A percentile compares a stretch with the other conserved stretches of the same genome.
These are phyloP conservation scores for Rhizomucor pusillus DNA, from an alignment of 371 early-diverging fungal species.

Conservation along the genomic window DNA sequence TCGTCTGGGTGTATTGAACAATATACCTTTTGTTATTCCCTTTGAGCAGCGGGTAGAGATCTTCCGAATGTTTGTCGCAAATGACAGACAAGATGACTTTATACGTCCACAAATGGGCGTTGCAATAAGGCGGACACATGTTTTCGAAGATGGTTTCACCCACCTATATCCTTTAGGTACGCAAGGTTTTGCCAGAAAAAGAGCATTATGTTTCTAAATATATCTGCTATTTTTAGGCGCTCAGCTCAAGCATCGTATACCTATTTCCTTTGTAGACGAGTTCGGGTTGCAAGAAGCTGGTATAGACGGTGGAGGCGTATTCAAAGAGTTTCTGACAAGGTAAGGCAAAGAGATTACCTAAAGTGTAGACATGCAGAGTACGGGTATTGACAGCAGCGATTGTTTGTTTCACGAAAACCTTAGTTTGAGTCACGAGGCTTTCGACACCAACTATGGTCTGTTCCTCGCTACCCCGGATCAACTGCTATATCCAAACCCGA, in stretches of 20 bases:
- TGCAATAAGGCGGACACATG: constrained; percentile 68
- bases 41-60: constrained; percentile 86
- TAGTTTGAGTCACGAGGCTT: constrained; percentile 76
- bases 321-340: constrained; percentile 79
- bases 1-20: constrained; percentile 68
- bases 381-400: not conserved
- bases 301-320: constrained; percentile 90
- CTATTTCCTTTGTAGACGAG: constrained; percentile 83
- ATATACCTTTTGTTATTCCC: constrained; percentile 89
- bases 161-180: constrained; percentile 60
- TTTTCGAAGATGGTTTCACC: constrained; percentile 88
- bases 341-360: constrained; percentile 19
- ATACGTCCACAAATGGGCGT: constrained; percentile 35
- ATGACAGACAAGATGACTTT: constrained; percentile 56
- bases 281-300: constrained; percentile 90
- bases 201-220: not conserved
- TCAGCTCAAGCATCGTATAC: constrained; percentile 69
- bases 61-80: constrained; percentile 76
- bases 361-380: not conserved
- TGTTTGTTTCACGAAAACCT: constrained; percentile 2
- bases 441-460: constrained; percentile 76
- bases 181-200: not conserved
- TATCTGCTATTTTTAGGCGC: constrained; percentile 27
- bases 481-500: constrained; percentile 79
- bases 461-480: constrained; percentile 77